phyloP scores from a whole-genome alignment of 2,329 filamentous ascomycete genomes.

The Capronia epimyces region DNA sequence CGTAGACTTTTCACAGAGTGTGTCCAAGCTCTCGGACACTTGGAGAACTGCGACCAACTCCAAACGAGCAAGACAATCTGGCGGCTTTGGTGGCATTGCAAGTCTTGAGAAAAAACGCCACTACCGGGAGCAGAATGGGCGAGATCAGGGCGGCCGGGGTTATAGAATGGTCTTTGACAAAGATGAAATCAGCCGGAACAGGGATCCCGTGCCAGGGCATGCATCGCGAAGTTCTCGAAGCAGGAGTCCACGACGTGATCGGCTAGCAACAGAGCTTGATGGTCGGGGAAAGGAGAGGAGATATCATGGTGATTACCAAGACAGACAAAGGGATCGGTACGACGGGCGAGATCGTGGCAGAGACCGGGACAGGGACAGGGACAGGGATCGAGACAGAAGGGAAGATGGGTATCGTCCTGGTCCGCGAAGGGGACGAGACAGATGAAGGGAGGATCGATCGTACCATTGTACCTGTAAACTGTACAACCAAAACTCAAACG shows the following conservation, averaged over 20 bases:
- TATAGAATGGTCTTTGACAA: slow-evolving; percentile 82
- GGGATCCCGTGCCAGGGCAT: slow-evolving; percentile 16
- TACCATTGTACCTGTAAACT: neutral
- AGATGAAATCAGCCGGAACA: slow-evolving; percentile 51
- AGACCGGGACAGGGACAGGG: slow-evolving; percentile 40
- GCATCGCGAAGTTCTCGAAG: slow-evolving; percentile 30
- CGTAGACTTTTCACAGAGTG: slow-evolving; percentile 97
- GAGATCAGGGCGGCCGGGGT: slow-evolving; percentile 41
- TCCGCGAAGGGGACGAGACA: slow-evolving; percentile 6
- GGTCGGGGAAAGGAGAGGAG: neutral
- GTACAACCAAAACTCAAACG: neutral
- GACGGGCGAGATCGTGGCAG: slow-evolving; percentile 31
- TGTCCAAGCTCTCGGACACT: slow-evolving; percentile 74
- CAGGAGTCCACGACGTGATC: slow-evolving; percentile 43
- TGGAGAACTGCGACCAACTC: slow-evolving; percentile 83
- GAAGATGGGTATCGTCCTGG: slow-evolving; percentile 16
- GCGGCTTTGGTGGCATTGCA: slow-evolving; percentile 86
- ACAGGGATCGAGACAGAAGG: slow-evolving; percentile 34
- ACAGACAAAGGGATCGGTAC: slow-evolving; percentile 24
- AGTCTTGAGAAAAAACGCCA: slow-evolving; percentile 85
- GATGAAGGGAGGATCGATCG: neutral
- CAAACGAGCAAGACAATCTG: slow-evolving; percentile 62
- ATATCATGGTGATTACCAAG: slow-evolving; percentile 3
- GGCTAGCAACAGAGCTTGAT: slow-evolving; percentile 10
- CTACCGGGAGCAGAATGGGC: slow-evolving; percentile 65